Percentiles rank a stretch among this genome's conserved stretches.
phyloP scores from a whole-genome alignment of 768 basidiomycete species.

The Coprinopsis cinerea region DNA sequence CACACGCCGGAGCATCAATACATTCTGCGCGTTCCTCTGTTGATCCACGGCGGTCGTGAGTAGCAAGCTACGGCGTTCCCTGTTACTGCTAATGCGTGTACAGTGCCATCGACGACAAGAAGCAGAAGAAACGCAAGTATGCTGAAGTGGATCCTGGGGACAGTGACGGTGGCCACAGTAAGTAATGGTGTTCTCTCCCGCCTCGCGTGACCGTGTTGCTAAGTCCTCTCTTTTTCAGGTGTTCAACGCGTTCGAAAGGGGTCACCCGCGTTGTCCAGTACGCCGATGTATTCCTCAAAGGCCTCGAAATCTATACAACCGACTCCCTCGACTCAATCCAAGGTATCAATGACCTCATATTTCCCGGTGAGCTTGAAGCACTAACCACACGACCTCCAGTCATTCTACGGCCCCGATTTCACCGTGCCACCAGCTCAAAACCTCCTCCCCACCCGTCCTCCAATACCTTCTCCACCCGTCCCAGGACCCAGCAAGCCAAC shows the following conservation, averaged over 20 bases:
- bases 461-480: conserved; percentile 54
- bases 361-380: not conserved
- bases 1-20: conserved; percentile 34
- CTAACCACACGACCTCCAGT: conserved; percentile 14
- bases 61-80: conserved; percentile 10
- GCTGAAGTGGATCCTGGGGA: conserved; percentile 45
- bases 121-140: conserved; percentile 82
- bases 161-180: conserved; percentile 65
- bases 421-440: conserved; percentile 42
- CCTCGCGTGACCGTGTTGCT: not conserved
- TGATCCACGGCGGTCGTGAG: conserved; percentile 62
- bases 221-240: conserved; percentile 28
- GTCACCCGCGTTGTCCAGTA: conserved; percentile 43
- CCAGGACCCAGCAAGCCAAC: conserved; percentile 81
- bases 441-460: conserved; percentile 57
- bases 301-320: conserved; percentile 47
- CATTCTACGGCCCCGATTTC: conserved; percentile 52
- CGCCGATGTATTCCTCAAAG: conserved; percentile 43
- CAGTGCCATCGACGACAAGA: conserved; percentile 51
- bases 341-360: conserved; percentile 30
- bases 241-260: conserved; percentile 50
- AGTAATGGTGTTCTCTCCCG: conserved; percentile 9
- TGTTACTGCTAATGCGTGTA: not conserved
- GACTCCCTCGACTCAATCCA: conserved; percentile 36
- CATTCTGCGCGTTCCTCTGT: conserved; percentile 46